phyloP scores from a whole-genome alignment of 2,329 filamentous ascomycete genomes.

The Erysiphe pulchra region DNA sequence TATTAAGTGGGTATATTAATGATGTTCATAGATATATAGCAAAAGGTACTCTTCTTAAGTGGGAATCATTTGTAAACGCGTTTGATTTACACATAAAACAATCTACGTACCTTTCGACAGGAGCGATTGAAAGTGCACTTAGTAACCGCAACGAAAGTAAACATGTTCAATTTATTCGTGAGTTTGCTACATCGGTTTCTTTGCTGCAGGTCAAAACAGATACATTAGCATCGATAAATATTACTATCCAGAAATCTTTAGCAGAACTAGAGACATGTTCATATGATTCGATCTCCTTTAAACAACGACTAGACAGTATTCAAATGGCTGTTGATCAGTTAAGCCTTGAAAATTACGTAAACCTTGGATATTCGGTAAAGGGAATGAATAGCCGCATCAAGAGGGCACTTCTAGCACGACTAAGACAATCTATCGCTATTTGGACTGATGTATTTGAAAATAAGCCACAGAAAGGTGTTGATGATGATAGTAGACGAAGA shows the following conservation, averaged over 20 bases:
- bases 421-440: constrained; percentile 58
- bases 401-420: constrained; percentile 47
- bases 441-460: constrained; percentile 77
- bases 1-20: constrained; percentile 78
- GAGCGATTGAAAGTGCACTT: constrained; percentile 29
- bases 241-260: constrained; percentile 58
- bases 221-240: constrained; percentile 52
- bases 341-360: constrained; percentile 87
- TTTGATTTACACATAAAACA: constrained; percentile 71
- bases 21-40: constrained; percentile 62
- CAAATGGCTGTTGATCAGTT: constrained; percentile 88
- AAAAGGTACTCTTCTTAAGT: constrained; percentile 74
- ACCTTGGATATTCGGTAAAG: constrained; percentile 72
- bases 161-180: constrained; percentile 87
- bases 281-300: constrained; percentile 60
- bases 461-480: constrained; percentile 17
- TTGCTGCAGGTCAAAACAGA: constrained; percentile 71
- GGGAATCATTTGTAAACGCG: constrained; percentile 95
- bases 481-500: constrained; percentile 26
- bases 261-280: constrained; percentile 62
- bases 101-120: constrained; percentile 28
- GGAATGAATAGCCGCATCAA: constrained; percentile 73
- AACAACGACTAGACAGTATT: constrained; percentile 55
- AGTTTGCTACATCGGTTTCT: constrained; percentile 71
- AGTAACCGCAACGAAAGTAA: constrained; percentile 51